A percentile compares a stretch with the other conserved stretches of the same genome.
These are phyloP conservation scores for Cladorrhinum samala DNA, from an alignment of 495 filamentous ascomycete genomes.

Conservation along the genomic window DNA sequence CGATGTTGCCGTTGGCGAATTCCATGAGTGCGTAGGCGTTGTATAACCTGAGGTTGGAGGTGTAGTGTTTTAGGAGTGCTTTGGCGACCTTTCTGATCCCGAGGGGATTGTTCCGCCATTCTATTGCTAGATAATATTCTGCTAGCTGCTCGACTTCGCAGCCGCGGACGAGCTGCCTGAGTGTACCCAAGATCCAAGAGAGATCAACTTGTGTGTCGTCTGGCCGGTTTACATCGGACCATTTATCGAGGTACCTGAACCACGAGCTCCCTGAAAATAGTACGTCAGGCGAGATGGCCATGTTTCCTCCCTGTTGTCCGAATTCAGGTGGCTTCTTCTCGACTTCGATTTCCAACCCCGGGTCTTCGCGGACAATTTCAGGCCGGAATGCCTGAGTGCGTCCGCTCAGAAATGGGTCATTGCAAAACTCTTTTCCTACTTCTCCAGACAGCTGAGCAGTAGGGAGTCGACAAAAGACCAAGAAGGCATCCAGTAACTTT, in stretches of 20 bases:
- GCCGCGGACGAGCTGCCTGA: constrained; percentile 49
- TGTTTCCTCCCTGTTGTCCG: constrained; percentile 24
- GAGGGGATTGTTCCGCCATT: constrained; percentile 49
- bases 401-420: constrained; percentile 34
- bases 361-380: not conserved
- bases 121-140: constrained; percentile 67
- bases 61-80: constrained; percentile 58
- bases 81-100: constrained; percentile 69
- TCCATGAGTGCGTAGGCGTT: constrained; percentile 74
- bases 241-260: constrained; percentile 32
- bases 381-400: constrained; percentile 9
- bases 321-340: constrained; percentile 30
- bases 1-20: constrained; percentile 47
- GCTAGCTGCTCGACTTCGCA: constrained; percentile 49
- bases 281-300: constrained; percentile 29
- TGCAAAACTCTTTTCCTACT: constrained; percentile 10
- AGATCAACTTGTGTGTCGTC: constrained; percentile 26
- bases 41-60: constrained; percentile 63
- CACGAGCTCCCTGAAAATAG: constrained; percentile 32
- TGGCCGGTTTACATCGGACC: constrained; percentile 1
- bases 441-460: constrained; percentile 26
- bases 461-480: constrained; percentile 67
- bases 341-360: constrained; percentile 6
- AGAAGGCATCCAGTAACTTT: constrained; percentile 57
- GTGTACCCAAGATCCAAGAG: constrained; percentile 45